These are phyloP conservation scores for Pseudogymnoascus sp. DNA, from an alignment of 2,329 filamentous ascomycete genomes.

Conservation along the genomic window DNA sequence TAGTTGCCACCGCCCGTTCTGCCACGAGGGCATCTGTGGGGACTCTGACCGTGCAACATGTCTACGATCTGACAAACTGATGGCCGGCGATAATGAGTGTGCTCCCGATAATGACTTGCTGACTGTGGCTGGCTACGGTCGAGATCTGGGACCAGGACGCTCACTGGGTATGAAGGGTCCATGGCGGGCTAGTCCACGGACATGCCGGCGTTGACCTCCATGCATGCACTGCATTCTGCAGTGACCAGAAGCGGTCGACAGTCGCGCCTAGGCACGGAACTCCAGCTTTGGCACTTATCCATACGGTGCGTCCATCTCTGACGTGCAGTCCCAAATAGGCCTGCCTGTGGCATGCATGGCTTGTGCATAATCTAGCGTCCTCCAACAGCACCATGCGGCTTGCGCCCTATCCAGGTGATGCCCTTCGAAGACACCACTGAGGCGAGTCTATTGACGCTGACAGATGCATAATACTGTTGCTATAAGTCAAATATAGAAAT, in stretches of 20 bases:
- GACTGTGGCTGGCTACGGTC: neutral
- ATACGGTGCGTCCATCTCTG: neutral
- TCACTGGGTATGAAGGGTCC: neutral
- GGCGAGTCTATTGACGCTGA: neutral
- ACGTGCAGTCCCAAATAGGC: neutral
- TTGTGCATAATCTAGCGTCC: neutral
- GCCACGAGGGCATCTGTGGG: neutral
- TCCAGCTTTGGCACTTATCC: neutral
- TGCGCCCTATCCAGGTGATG: neutral
- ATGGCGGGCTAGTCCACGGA: neutral
- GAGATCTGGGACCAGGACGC: neutral
- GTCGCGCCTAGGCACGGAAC: neutral
- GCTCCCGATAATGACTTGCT: neutral
- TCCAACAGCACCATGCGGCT: neutral
- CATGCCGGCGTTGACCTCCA: neutral
- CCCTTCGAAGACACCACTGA: neutral
- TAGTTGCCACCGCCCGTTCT: neutral
- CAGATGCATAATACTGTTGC: neutral
- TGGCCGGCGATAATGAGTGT: neutral
- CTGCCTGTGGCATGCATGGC: neutral
- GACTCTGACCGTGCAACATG: neutral
- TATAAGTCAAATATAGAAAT: neutral
- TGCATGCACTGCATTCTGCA: conserved; percentile 2
- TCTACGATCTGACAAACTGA: neutral
- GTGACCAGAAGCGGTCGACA: neutral